Percentiles rank a stretch among this genome's conserved stretches.
These are phyloP conservation scores for Fennellomyces sp. DNA, from an alignment of 371 early-diverging fungal genomes.

Conservation along the genomic window DNA sequence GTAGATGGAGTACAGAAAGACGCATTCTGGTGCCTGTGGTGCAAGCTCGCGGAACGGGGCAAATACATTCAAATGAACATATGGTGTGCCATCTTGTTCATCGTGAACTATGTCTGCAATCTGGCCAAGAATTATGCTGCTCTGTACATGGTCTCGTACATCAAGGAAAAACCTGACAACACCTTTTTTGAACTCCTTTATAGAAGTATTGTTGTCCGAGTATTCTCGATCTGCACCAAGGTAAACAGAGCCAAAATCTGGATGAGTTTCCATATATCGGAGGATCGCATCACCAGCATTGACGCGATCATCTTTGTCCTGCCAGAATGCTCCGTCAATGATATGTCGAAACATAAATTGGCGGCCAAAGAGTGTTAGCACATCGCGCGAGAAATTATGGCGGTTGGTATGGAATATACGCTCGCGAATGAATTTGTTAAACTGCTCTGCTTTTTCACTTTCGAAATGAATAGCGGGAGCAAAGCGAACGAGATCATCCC, in stretches of 20 bases:
- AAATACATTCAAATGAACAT: neutral
- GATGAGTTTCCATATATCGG: neutral
- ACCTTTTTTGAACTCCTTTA: neutral
- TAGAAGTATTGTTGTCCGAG: neutral
- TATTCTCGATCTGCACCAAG: neutral
- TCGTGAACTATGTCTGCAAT: neutral
- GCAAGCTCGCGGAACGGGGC: neutral
- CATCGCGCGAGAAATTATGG: neutral
- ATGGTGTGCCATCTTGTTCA: neutral
- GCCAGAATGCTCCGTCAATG: neutral
- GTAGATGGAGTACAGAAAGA: neutral
- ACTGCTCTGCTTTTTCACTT: slow-evolving; percentile 11
- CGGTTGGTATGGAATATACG: slow-evolving; percentile 8
- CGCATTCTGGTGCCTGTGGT: neutral
- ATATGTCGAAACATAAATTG: neutral
- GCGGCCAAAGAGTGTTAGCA: neutral
- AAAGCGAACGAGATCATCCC: neutral
- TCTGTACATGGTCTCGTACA: neutral
- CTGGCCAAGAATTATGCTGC: neutral
- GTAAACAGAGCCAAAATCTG: neutral
- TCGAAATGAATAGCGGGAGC: slow-evolving; percentile 5
- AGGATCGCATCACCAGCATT: slow-evolving; percentile 3
- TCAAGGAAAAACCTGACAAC: neutral
- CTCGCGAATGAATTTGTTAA: slow-evolving; percentile 7
- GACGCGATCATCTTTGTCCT: neutral